These are phyloP conservation scores for Emergomyces orientalis DNA, from an alignment of 2,329 filamentous ascomycete species.

Conservation along the genomic window DNA sequence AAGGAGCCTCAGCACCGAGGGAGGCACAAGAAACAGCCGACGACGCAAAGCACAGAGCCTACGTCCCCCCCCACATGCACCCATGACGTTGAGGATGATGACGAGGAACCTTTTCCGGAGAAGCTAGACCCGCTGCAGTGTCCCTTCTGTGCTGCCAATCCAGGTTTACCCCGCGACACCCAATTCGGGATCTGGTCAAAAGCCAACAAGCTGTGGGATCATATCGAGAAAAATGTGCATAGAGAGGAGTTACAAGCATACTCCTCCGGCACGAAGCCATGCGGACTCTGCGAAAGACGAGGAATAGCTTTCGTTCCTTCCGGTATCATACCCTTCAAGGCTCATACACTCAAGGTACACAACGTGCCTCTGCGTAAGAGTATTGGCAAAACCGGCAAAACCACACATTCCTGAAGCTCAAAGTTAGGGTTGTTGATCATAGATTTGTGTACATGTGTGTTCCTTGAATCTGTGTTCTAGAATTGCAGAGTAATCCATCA, in stretches of 20 bases:
- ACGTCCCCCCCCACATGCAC: not conserved
- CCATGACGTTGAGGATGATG: not conserved
- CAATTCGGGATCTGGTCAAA: too few species aligned
- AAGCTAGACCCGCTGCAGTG: too few species aligned
- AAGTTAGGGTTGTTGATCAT: too few species aligned
- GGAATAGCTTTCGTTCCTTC: not conserved
- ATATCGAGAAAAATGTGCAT: constrained; percentile 1
- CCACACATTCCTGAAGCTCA: too few species aligned
- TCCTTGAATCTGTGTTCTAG: too few species aligned
- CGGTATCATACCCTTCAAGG: not conserved
- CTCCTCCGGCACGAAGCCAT: not conserved
- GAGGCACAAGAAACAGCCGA: not conserved
- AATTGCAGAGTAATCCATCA: too few species aligned
- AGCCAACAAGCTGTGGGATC: not conserved
- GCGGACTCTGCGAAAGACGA: not conserved
- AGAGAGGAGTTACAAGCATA: not conserved
- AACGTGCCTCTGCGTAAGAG: too few species aligned
- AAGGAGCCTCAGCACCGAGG: not conserved
- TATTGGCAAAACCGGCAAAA: too few species aligned
- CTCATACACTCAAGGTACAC: not conserved
- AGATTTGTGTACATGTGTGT: too few species aligned
- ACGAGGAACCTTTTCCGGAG: too few species aligned
- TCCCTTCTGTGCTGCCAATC: not conserved
- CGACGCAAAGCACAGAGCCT: not conserved
- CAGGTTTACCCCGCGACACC: too few species aligned